Conservation (phyloP, 2,329 filamentous ascomycete genomes). For the Colletotrichum sp. region DNA sequence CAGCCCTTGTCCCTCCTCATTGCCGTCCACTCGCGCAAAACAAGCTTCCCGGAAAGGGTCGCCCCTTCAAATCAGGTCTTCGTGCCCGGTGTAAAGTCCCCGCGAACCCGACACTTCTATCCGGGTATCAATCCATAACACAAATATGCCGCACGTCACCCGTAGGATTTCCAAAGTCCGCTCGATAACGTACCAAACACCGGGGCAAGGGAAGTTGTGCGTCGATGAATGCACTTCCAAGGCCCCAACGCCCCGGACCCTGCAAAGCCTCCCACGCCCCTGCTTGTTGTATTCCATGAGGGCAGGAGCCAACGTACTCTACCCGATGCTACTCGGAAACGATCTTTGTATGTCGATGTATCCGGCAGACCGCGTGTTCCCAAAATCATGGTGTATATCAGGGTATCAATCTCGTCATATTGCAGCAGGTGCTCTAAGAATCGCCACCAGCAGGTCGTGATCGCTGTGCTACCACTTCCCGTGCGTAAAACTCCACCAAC, state of each 20-base stretch:
- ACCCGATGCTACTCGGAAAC: background rate
- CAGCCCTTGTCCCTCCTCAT: background rate
- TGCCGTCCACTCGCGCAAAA: background rate
- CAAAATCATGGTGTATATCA: conserved; percentile 8
- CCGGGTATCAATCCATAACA: conserved; percentile 18
- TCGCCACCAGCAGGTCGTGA: conserved; percentile 7
- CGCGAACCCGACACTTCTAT: conserved; percentile 15
- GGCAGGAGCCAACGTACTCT: background rate
- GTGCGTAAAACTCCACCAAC: conserved; percentile 96
- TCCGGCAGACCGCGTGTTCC: background rate
- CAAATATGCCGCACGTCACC: background rate
- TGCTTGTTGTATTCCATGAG: background rate
- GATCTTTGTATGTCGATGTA: background rate
- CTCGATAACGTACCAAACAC: background rate
- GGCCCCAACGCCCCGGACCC: background rate
- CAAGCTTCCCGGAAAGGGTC: background rate
- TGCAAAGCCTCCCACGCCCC: background rate
- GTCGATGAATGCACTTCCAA: background rate
- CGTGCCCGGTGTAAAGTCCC: background rate
- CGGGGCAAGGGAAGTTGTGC: background rate
- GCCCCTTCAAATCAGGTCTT: background rate
- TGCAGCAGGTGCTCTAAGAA: conserved; percentile 2
- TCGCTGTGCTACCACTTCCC: conserved; percentile 73
- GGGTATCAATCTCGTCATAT: conserved; percentile 23
- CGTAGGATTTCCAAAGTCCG: background rate